A percentile compares a stretch with the other conserved stretches of the same genome.
These are phyloP conservation scores for Leccinum uliginosum DNA, from an alignment of 768 basidiomycete species.

Conservation along the genomic window DNA sequence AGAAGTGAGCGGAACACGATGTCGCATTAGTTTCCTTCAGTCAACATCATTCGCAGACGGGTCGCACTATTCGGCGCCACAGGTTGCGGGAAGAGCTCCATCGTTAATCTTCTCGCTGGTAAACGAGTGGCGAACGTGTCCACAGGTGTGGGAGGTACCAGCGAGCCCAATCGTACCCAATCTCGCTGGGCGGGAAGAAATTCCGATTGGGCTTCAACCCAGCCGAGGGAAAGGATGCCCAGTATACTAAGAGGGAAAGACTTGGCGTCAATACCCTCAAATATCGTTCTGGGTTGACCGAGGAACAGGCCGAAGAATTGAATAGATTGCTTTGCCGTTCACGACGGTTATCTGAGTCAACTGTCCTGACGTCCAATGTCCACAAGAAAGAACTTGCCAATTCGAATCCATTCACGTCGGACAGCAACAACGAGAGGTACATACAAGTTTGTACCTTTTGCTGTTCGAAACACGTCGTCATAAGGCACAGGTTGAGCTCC, in stretches of 20 bases:
- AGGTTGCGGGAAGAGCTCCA: constrained; percentile 28
- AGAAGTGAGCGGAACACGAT: constrained; percentile 12
- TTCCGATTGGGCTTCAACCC: constrained; percentile 32
- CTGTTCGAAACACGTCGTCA: neutral
- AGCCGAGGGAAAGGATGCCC: constrained; percentile 12
- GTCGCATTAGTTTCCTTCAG: neutral
- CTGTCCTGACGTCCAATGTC: too few relatives aligned
- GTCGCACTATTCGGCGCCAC: constrained; percentile 25
- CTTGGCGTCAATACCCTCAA: constrained; percentile 5
- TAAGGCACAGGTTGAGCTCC: neutral
- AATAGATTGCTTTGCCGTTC: constrained; percentile 1
- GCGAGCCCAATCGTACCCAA: constrained; percentile 17
- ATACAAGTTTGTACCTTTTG: neutral
- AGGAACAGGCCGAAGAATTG: neutral
- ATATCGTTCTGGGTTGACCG: constrained; percentile 12
- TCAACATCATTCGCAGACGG: constrained; percentile 15
- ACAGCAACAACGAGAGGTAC: neutral
- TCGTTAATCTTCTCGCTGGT: constrained; percentile 28
- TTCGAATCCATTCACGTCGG: too few relatives aligned
- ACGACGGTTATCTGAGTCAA: neutral
- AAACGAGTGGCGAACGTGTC: constrained; percentile 26
- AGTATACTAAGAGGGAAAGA: too few relatives aligned
- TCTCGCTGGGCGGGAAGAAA: constrained; percentile 15
- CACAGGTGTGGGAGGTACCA: constrained; percentile 30
- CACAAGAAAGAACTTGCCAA: too few relatives aligned